These are phyloP conservation scores for Oryza glumipatula DNA, from an alignment of 176 grass and related monocot genomes.

Conservation along the genomic window DNA sequence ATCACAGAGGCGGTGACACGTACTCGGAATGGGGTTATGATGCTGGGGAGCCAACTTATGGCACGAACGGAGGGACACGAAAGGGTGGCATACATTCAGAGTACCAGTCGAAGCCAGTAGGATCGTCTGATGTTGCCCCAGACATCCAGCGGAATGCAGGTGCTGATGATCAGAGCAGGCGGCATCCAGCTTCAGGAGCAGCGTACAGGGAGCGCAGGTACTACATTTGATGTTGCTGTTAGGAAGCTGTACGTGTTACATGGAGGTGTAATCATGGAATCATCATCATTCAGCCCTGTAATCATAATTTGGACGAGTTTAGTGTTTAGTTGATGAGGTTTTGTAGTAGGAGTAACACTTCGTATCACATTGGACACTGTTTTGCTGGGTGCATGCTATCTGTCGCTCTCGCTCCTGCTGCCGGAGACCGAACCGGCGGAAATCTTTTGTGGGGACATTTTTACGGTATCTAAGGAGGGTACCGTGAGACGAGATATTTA, in stretches of 20 bases:
- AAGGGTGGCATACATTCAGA: slow-evolving; percentile 14
- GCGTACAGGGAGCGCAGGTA: background rate
- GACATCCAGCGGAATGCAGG: background rate
- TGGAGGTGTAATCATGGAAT: background rate
- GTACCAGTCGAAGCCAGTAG: slow-evolving; percentile 31
- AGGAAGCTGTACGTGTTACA: background rate
- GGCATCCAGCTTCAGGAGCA: background rate
- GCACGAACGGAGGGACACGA: background rate
- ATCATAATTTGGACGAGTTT: too few relatives aligned
- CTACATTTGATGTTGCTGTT: background rate
- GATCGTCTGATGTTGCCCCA: slow-evolving; percentile 1
- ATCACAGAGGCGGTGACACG: too few relatives aligned
- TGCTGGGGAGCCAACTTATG: slow-evolving; percentile 1
- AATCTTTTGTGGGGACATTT: too few relatives aligned
- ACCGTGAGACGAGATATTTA: too few relatives aligned
- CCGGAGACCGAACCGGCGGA: too few relatives aligned
- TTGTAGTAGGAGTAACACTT: too few relatives aligned
- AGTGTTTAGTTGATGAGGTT: too few relatives aligned
- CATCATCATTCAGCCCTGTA: background rate
- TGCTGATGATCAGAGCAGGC: background rate
- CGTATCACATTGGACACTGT: too few relatives aligned
- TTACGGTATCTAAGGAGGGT: too few relatives aligned
- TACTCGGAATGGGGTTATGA: slow-evolving; percentile 21
- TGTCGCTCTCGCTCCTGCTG: too few relatives aligned
- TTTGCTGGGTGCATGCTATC: too few relatives aligned